Base-by-base conservation (phyloP, 192 early-diverging fungal species). In the Dimargaris cristalligena region DNA sequence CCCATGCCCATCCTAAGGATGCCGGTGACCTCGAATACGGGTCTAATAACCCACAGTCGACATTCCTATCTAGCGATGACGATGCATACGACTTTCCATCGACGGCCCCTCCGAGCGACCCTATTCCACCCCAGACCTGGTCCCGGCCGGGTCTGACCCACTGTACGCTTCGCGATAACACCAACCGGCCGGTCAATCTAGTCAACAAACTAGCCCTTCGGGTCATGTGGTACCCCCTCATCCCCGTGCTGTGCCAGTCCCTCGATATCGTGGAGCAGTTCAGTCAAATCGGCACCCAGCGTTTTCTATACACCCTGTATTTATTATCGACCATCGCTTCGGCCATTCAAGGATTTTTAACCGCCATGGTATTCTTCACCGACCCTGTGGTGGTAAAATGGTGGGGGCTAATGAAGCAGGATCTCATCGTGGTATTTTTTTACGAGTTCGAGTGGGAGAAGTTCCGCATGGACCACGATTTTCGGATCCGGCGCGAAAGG, bases 351-450 rank as follows among this genome's bases (percentile, higher is more conserved):
- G 50, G 50, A 16, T 29, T 30, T 8, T 26, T 52, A 25, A 52
- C 50, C 6, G 2, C 50, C 50, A 23, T 52, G 20, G 50, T 52
- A 26, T 52, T 52, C 28, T 52, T 52, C 50, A 52, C 50, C 23
- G 50, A 52, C 23, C 50, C 50, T 1, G 23, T 52, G 2, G 28
- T 52, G 20, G 30, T 23, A 52, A 16, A 30, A 11, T 16, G 22
- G 13, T 52, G 50, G 50, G 13, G 20, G 20, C 50, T 52, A 14
- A 16, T 52, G 22, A 52, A 52, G 23, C 25, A 26, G 2, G 50
- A 52, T 26, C 50, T 52, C 13, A 26, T 52, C 30, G 30, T 30
- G 22, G 50, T 52, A 2, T 52, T 52, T 26, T 52, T 29, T 26
- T 52, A 25, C 28, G 50, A 52, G 14, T 52, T 25, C 8, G 50